phyloP scores from a whole-genome alignment of 169 alveolate species.

The Cystoisospora suis region DNA sequence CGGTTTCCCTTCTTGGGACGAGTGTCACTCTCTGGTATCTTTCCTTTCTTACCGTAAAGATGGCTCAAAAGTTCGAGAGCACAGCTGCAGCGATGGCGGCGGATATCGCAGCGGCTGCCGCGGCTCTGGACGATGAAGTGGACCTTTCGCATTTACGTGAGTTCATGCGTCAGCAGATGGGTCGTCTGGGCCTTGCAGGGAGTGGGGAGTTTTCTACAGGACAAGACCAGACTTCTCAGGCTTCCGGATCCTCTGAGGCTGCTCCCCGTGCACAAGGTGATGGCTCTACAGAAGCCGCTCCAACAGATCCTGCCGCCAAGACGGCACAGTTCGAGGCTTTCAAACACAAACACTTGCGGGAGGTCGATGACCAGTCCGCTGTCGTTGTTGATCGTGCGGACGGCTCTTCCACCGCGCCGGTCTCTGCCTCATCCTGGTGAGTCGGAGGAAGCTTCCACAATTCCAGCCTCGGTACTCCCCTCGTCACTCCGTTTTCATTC shows the following conservation, averaged over 20 bases:
- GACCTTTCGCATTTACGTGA: background rate
- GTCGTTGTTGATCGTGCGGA: constrained; percentile 28
- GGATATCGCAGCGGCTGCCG: constrained; percentile 31
- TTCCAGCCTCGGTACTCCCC: background rate
- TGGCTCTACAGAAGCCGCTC: background rate
- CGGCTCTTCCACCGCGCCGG: constrained; percentile 8
- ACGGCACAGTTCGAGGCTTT: background rate
- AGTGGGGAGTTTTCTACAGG: background rate
- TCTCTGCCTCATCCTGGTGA: constrained; percentile 31
- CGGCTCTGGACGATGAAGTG: background rate
- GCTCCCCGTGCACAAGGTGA: background rate
- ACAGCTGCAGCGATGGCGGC: constrained; percentile 7
- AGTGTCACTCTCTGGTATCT: too few relatives aligned
- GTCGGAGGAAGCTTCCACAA: background rate
- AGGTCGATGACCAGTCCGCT: constrained; percentile 10
- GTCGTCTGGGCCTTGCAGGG: background rate
- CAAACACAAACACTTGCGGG: constrained; percentile 25
- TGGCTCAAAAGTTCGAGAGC: background rate
- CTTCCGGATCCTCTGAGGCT: background rate
- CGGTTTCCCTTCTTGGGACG: too few relatives aligned
- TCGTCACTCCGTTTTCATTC: background rate
- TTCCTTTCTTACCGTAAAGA: too few relatives aligned
- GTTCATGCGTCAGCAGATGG: constrained; percentile 28
- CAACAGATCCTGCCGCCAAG: background rate
- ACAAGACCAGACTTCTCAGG: background rate